Percentiles rank a stretch among this genome's conserved stretches.
Conservation (phyloP, 2,329 filamentous ascomycete genomes). For the Sporothrix phasma region DNA sequence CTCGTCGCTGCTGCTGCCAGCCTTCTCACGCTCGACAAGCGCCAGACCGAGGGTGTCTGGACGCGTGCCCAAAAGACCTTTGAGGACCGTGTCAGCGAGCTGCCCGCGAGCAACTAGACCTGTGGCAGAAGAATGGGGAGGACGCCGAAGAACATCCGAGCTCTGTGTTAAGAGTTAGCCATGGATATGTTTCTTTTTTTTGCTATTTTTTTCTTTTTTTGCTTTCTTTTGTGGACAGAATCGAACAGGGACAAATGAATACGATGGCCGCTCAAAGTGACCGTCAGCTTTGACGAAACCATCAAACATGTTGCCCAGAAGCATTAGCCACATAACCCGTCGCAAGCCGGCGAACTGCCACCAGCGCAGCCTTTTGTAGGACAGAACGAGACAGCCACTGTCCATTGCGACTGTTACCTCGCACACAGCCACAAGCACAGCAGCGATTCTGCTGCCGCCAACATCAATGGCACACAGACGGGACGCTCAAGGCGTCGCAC, state of each 20-base stretch:
- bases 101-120: constrained; percentile 12
- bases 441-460: neutral
- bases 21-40: constrained; percentile 67
- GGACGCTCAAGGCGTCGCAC: neutral
- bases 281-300: neutral
- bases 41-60: constrained; percentile 69
- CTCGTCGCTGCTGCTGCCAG: constrained; percentile 68
- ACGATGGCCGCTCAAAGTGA: neutral
- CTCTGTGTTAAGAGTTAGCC: neutral
- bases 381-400: neutral
- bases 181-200: neutral
- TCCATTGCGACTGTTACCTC: neutral
- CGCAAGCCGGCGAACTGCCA: neutral
- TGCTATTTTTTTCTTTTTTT: neutral
- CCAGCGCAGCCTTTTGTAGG: neutral
- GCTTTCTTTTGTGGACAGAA: neutral
- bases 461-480: neutral
- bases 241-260: neutral
- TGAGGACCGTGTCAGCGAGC: constrained; percentile 58
- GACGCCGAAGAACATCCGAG: neutral
- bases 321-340: neutral
- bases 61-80: constrained; percentile 74
- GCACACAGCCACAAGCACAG: neutral
- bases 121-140: neutral
- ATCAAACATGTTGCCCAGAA: neutral